Evolutionary conservation across 176 grass and related monocot genomes (phyloP).

Genomic region (Olyra latifolia): DNA sequence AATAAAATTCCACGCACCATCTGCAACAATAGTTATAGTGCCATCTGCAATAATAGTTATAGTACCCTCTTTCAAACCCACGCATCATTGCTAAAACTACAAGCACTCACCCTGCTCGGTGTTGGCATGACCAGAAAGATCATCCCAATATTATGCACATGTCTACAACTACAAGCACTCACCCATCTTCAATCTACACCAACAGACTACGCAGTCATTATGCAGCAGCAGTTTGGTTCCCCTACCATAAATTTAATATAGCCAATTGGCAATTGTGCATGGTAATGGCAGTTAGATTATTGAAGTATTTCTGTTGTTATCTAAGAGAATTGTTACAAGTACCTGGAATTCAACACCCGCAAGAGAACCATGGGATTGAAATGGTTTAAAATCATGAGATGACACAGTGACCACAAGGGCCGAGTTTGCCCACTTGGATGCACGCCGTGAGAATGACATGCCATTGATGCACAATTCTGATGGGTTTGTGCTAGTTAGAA

Average conservation of each 20-base stretch:
- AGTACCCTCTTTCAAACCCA: background rate
- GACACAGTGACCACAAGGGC: conserved; percentile 91
- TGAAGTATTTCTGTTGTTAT: conserved; percentile 20
- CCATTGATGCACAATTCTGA: conserved; percentile 95
- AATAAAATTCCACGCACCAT: background rate
- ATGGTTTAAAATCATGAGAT: conserved; percentile 73
- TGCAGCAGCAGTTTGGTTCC: background rate
- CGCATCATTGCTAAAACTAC: background rate
- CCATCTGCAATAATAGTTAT: background rate
- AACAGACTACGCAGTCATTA: background rate
- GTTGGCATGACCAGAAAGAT: conserved; percentile 1
- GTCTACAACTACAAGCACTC: background rate
- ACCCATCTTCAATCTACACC: background rate
- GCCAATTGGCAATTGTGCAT: background rate
- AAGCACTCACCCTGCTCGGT: background rate
- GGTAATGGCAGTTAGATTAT: conserved; percentile 15
- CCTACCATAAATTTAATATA: conserved; percentile 2
- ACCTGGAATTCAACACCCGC: conserved; percentile 97
- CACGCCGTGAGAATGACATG: conserved; percentile 90
- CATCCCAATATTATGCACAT: background rate
- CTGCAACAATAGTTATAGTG: background rate
- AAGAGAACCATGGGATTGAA: conserved; percentile 70
- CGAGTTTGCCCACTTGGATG: conserved; percentile 96
- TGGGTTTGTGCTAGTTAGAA: conserved; percentile 91
- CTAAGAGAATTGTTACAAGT: conserved; percentile 19